Base-by-base conservation (phyloP, 2,329 filamentous ascomycete species). In the Plectosphaerella cucumerina region DNA sequence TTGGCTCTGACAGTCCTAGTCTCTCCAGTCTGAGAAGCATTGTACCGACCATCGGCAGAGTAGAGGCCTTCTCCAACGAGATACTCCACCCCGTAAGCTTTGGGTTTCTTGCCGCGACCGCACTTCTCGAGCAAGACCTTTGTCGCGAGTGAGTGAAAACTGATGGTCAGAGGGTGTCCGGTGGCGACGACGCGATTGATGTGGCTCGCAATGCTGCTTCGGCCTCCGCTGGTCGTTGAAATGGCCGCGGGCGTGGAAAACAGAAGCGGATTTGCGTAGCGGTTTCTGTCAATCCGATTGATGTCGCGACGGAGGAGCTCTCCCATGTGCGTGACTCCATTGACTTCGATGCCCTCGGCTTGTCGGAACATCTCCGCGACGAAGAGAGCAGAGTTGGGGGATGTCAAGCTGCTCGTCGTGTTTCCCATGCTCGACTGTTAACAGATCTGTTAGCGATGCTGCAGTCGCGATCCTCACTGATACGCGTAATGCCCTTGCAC, bases 161-260 rank as follows among this genome's bases (percentile, higher is more conserved):
- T 62, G 17, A 69, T 21, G 51, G 72, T 67, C 60, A 81, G 51
- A 61, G 77, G 41, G 62, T 77, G 50, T 62, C 73, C 59, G 68
- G 68, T 50, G 54, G 77, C 54, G 62, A 74, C 22, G 1, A 55
- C 58, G 4, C 56, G 46, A 1, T 52, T 33, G 8, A 62, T 26
- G 43, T 55, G 35, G n/a, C 18, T 18, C 10, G 44, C 34, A 10
- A 49, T 26, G 23, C 48, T 26, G 31, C 48, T 49, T 15, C 48
- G 31, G 18, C 48, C 48, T 8, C 39, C 48, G 10, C 12, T 35
- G 9, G 48, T 35, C 18, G 48, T 39, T 34, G 48, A 49, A 11
- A 49, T 44, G n/a, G 48, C 39, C 8, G 48, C 48, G 12, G 48
- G 48, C 10, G 42, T 44, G n/a, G 22, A 17, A 23, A 49, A 49